Conservation (phyloP, 345 rosid species). For the Turritis glabra region DNA sequence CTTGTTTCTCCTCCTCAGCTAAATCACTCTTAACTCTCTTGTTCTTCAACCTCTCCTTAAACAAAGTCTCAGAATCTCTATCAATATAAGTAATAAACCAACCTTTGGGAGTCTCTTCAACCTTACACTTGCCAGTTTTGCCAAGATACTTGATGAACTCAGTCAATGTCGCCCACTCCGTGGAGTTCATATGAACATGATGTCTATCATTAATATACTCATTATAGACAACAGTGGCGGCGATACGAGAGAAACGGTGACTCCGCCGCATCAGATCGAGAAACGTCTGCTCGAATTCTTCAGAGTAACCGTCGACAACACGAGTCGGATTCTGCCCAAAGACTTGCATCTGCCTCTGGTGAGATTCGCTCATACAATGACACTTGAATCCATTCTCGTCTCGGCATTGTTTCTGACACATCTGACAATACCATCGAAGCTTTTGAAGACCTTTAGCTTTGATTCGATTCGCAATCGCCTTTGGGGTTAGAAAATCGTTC, state of each 20-base stretch:
- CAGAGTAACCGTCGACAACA: slow-evolving; percentile 81
- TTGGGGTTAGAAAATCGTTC: slow-evolving; percentile 90
- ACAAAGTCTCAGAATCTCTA: slow-evolving; percentile 76
- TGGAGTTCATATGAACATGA: slow-evolving; percentile 93
- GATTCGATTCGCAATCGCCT: slow-evolving; percentile 88
- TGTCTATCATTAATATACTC: slow-evolving; percentile 88
- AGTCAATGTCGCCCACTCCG: slow-evolving; percentile 87
- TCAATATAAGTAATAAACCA: slow-evolving; percentile 96
- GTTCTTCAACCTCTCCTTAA: slow-evolving; percentile 83
- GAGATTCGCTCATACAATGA: slow-evolving; percentile 97
- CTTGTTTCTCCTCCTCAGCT: slow-evolving; percentile 94
- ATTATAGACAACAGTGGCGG: slow-evolving; percentile 95
- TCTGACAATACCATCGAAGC: slow-evolving; percentile 98
- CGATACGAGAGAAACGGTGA: slow-evolving; percentile 88
- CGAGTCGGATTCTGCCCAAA: slow-evolving; percentile 82
- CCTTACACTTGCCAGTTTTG: slow-evolving; percentile 83
- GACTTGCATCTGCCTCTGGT: slow-evolving; percentile 94
- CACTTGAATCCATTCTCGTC: slow-evolving; percentile 99
- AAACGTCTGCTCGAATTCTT: slow-evolving; percentile 74
- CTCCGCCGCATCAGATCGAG: slow-evolving; percentile 80
- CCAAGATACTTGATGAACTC: slow-evolving; percentile 88
- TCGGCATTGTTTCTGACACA: slow-evolving; percentile 97
- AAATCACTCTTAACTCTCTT: slow-evolving; percentile 75
- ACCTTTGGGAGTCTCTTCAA: slow-evolving; percentile 94
- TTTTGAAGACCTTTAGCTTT: slow-evolving; percentile 96